Conservation (phyloP, 176 grass and related monocot species). For the Tillandsia leiboldiana region DNA sequence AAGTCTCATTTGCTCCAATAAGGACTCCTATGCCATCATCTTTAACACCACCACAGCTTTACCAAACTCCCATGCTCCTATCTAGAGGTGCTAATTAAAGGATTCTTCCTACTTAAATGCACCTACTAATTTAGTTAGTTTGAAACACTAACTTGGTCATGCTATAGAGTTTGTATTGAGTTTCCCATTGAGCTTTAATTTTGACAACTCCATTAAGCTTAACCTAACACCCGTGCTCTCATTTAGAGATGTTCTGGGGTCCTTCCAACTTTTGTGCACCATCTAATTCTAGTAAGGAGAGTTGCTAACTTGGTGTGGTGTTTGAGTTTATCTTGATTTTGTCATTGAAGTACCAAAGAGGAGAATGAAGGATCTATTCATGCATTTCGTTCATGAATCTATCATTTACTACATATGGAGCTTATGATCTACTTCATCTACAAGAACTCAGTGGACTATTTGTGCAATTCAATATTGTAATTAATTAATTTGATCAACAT, state of each 20-base stretch:
- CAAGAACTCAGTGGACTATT: background rate
- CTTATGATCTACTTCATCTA: too few species aligned
- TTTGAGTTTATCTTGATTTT: background rate
- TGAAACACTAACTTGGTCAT: too few species aligned
- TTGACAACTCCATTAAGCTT: background rate
- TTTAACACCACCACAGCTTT: background rate
- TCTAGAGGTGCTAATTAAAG: background rate
- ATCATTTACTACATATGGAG: too few species aligned
- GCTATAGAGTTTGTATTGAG: background rate
- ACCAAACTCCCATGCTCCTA: background rate
- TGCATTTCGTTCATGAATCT: too few species aligned
- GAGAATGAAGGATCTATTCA: too few species aligned
- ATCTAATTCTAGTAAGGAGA: background rate
- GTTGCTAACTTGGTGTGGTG: background rate
- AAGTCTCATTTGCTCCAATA: too few species aligned
- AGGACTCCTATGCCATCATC: too few species aligned
- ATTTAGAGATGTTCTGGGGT: background rate
- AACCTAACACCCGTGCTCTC: background rate
- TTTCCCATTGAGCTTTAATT: background rate
- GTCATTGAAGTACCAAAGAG: too few species aligned
- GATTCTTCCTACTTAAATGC: too few species aligned
- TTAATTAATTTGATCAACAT: background rate
- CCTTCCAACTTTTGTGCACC: background rate
- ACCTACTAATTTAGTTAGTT: too few species aligned
- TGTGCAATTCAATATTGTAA: background rate